Evolutionary conservation across 2,329 filamentous ascomycete genomes (phyloP), one percentile per base, ranked within the genome.

Genomic region (Apiospora rasikravindrae): DNA sequence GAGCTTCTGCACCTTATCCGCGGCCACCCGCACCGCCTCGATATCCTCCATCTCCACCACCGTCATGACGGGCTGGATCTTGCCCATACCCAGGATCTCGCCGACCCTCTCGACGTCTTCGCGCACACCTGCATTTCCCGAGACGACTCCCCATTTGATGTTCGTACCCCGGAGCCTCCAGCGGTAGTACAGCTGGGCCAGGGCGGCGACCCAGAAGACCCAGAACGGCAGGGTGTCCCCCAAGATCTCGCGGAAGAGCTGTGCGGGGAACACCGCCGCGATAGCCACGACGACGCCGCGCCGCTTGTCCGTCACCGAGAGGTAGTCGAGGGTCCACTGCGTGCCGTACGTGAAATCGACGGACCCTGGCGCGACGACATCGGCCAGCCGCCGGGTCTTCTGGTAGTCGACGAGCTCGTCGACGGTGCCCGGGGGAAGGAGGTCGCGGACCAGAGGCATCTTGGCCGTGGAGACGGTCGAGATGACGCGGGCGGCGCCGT

Each of bases 61-160:
- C 1, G 80, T 83, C 13, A 82, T 81, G 14, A 89, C 82, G 0
- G 82, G 76, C 75, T 78, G 86, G 44, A 88, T 76, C 74, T 84
- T 85, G 0, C 83, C 83, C 14, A 76, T 77, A 0, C 84, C 85
- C 61, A 87, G 75, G 33, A 83, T 76, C 70, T 83, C 82, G 0
- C 82, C 83, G 1, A 82, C 78, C 70, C 74, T 77, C 73, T 87
- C 85, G 70, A 87, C 71, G 47, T 86, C 85, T 75, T 83, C 82
- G 3, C 82, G 76, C 22, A 77, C 77, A 2, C 82, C 80, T 0
- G 81, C 78, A 26, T 87, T 77, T 0, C 85, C 85, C 4, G 87
- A 88, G 42, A 87, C 76, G 47, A 87, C 83, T 14, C 82, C 81
- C 67, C 86, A 83, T 74, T 81, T 79, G 61, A 87, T 82, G 3